These are phyloP conservation scores for Cladosporium phlei DNA, from an alignment of 2,329 filamentous ascomycete genomes.

Conservation along the genomic window DNA sequence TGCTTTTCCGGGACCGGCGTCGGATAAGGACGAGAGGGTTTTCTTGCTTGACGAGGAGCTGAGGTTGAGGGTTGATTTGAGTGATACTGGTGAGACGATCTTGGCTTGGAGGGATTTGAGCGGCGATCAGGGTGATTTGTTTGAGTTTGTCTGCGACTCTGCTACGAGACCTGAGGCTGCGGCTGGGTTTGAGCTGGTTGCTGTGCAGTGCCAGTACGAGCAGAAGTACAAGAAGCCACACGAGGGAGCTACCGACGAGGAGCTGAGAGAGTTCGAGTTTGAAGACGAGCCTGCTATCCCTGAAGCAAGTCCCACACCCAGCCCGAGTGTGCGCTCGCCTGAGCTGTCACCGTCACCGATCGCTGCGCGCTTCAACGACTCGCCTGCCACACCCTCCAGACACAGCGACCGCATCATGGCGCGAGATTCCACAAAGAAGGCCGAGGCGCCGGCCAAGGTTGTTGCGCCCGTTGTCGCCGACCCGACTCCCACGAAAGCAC, in stretches of 20 bases:
- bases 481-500: conserved; percentile 52
- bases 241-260: conserved; percentile 72
- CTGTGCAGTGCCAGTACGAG: conserved; percentile 95
- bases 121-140: conserved; percentile 90
- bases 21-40: conserved; percentile 95
- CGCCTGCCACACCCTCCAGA: conserved; percentile 11
- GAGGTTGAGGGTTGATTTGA: conserved; percentile 77
- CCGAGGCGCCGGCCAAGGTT: conserved; percentile 33
- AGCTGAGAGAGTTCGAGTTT: conserved; percentile 81
- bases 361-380: not conserved
- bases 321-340: conserved; percentile 39
- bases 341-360: conserved; percentile 14
- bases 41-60: conserved; percentile 92
- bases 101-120: conserved; percentile 94
- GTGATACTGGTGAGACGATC: conserved; percentile 75
- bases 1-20: no score
- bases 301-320: conserved; percentile 53
- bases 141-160: conserved; percentile 90
- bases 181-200: conserved; percentile 73
- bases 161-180: conserved; percentile 67
- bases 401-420: conserved; percentile 25
- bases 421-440: conserved; percentile 27
- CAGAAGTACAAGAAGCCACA: conserved; percentile 81
- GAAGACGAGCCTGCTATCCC: conserved; percentile 57
- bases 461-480: no score